Conservation (phyloP, 108 stramenopile genomes). For the Pseudonitzschia pungens region DNA sequence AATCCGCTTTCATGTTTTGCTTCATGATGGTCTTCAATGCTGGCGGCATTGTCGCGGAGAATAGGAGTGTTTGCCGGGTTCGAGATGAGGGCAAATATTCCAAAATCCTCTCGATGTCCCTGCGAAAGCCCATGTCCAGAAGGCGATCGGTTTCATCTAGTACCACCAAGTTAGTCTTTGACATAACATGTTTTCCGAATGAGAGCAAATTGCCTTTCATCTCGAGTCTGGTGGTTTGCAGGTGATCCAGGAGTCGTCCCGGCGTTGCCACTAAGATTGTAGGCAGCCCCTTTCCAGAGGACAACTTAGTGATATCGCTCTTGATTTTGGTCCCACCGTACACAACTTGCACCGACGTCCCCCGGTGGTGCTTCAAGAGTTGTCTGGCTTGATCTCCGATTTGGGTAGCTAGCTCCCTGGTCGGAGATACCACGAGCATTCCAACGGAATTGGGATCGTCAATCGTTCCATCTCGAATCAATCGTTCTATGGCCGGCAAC, state of each 20-base stretch:
- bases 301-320: constrained; percentile 38
- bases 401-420: constrained; percentile 90
- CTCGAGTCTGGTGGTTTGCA: constrained; percentile 14
- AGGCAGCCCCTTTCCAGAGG: constrained; percentile 27
- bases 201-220: constrained; percentile 2
- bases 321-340: constrained; percentile 81
- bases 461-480: constrained; percentile 12
- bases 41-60: constrained; percentile 86
- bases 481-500: constrained; percentile 73
- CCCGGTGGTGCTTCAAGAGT: constrained; percentile 34
- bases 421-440: constrained; percentile 85
- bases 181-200: constrained; percentile 43
- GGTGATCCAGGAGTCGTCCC: constrained; percentile 82
- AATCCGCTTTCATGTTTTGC: constrained; percentile 47
- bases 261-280: constrained; percentile 89
- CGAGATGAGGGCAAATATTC: constrained; percentile 43
- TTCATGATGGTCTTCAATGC: constrained; percentile 60
- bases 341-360: constrained; percentile 44
- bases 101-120: constrained; percentile 76
- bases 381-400: constrained; percentile 75
- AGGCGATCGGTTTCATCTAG: constrained; percentile 94
- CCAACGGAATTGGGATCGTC: constrained; percentile 16
- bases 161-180: constrained; percentile 47
- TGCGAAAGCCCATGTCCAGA: constrained; percentile 85
- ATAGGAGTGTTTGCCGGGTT: constrained; percentile 82